Base-by-base conservation (phyloP, 1,139 yeast genomes). In the Suhomyces yuchorum region DNA sequence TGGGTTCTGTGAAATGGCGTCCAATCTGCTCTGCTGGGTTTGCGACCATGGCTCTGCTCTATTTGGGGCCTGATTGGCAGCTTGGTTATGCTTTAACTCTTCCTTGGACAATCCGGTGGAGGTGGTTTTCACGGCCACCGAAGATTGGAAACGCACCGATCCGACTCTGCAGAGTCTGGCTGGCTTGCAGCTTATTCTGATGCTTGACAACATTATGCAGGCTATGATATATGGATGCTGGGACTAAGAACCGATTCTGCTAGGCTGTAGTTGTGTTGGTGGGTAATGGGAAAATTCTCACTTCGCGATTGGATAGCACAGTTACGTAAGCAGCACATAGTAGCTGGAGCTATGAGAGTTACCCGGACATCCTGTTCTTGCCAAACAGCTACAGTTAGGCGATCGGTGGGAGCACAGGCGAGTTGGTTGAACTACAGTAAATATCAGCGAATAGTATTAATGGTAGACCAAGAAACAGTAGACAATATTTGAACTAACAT, bases 61-160 rank as follows among this genome's bases (percentile, higher is more conserved):
- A 67, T 89, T 89, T 48, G 96, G 96, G 1, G 96, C 87, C 70
- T 87, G 96, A 53, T 71, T 58, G 47, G 73, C 74, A 39, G 61
- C 56, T 33, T 65, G 63, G 55, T 73, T 73, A 30, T 60, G 48
- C 49, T 66, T 53, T 56, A 75, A 71, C 56, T 73, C 77, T 38
- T 62, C 59, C 42, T 63, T 67, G 48, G 75, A 65, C 50, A 75
- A 72, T 7, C 77, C 77, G 15, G 77, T 72, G 34, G 55, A 48
- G 18, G 58, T 53, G 43, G 45, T 49, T 53, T 58, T 51, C 58
- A 59, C 51, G 39, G 57, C 50, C 41, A 54, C 49, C 33, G 50
- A 44, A 35, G 62, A 50, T 40, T 58, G 50, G 50, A 51, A 50
- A 48, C 62, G 61, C 40, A 15, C 39, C 39, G 18, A 37, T 23